Evolutionary conservation across 2,329 filamentous ascomycete genomes (phyloP), one percentile per base, ranked within the genome.

Genomic region (Fusarium ramigenum): DNA sequence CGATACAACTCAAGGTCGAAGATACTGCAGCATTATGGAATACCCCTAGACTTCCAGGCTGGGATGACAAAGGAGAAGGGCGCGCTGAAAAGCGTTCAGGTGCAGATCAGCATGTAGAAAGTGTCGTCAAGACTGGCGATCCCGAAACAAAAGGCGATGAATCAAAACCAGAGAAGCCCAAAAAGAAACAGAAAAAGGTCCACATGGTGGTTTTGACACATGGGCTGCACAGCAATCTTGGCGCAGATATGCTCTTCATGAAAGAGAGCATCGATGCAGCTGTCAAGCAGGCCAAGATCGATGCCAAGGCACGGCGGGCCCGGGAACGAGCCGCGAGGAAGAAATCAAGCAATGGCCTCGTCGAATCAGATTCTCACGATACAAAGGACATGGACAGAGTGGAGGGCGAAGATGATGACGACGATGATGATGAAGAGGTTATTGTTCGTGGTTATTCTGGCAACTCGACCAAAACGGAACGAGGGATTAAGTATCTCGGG

Each of bases 201-300:
- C 96, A 99, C 80, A 85, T 99, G 46, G 96, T 99, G 30, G 87
- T 99, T 39, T 84, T 99, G 56, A 98, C 96, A 0, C 96, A 99
- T 83, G 96, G 96, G 1, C 83, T 99, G 72, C 96, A 99, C 82
- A 97, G 96, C 82, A 99, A 99, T 80, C 87, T 98, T 18, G 94
- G 96, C 9, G 93, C 95, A 28, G 96, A 99, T 80, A 97, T 99
- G 96, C 86, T 99, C 25, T 99, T 93, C 80, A 84, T 99, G 81
- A 99, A 99, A 80, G 96, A 99, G 83, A 97, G 94, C 82, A 98
- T 99, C 70, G 96, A 99, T 83, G 90, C 91, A 34, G 91, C 93
- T 6, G 92, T 92, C 8, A 92, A 86, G 76, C 91, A 96, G 79
- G 92, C 93, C 34, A 91, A 92, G 75, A 84, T 90, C 56, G 92